Percentiles rank a stretch among this genome's conserved stretches.
Conservation (phyloP, 2,329 filamentous ascomycete genomes). For the Colletotrichum melonis region DNA sequence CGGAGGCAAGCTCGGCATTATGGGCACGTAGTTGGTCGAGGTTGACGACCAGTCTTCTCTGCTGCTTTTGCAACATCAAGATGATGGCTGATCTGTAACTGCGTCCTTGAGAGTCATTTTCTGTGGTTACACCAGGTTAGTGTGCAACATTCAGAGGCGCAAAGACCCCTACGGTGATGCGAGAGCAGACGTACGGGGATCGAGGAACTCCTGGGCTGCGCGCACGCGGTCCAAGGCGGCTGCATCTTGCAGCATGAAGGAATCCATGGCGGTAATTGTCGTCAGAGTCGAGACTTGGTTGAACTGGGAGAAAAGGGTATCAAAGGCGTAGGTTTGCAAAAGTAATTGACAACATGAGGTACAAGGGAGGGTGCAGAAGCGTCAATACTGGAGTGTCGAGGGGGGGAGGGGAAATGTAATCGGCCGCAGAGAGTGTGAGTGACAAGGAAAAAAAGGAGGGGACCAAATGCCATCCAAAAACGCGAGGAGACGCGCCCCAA, state of each 20-base stretch:
- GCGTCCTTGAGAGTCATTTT: slow-evolving; percentile 65
- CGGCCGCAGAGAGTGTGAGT: neutral
- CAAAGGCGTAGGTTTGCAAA: neutral
- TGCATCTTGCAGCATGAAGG: slow-evolving; percentile 83
- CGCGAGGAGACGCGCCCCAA: slow-evolving; percentile 3
- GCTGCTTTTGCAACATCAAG: slow-evolving; percentile 76
- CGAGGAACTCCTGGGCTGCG: slow-evolving; percentile 90
- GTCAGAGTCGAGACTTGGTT: neutral
- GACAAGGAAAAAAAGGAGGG: slow-evolving; percentile 7
- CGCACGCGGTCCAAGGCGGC: slow-evolving; percentile 86
- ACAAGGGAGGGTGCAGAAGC: neutral
- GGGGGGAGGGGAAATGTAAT: neutral
- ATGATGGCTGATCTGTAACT: slow-evolving; percentile 94
- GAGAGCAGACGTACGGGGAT: slow-evolving; percentile 76
- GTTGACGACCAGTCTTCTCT: slow-evolving; percentile 75
- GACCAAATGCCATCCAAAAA: neutral
- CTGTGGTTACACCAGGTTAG: neutral
- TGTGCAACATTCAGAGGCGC: slow-evolving; percentile 37
- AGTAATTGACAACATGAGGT: neutral
- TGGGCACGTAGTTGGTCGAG: slow-evolving; percentile 93
- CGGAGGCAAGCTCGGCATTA: slow-evolving; percentile 81
- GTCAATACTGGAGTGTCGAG: neutral
- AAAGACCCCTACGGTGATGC: neutral
- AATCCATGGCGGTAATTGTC: slow-evolving; percentile 68
- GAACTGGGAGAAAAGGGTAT: neutral